Evolutionary conservation across 352 stramenopile species (phyloP).

Genomic region (Pythium aphanidermatum): DNA sequence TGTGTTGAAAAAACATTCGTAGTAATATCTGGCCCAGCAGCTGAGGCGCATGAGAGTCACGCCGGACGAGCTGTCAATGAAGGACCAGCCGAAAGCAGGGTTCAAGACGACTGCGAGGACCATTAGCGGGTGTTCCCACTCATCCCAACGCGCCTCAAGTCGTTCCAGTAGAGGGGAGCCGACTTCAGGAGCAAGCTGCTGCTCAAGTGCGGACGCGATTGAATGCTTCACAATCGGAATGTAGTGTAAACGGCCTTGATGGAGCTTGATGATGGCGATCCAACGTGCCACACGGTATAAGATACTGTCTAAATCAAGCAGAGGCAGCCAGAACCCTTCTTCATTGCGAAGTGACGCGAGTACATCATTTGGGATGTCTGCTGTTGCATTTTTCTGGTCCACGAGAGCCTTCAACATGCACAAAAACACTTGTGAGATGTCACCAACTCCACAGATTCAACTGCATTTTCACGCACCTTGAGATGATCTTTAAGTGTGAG

Average conservation of each 20-base stretch:
- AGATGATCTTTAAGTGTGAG: slow-evolving; percentile 7
- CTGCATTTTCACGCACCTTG: too few relatives aligned
- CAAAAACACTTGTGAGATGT: neutral
- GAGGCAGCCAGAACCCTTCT: slow-evolving; percentile 6
- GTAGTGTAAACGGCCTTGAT: slow-evolving; percentile 13
- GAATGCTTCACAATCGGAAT: slow-evolving; percentile 12
- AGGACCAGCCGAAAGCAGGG: slow-evolving; percentile 15
- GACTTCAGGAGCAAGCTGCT: slow-evolving; percentile 7
- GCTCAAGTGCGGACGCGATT: slow-evolving; percentile 14
- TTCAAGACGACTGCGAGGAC: slow-evolving; percentile 17
- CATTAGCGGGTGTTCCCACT: slow-evolving; percentile 21
- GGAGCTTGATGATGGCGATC: slow-evolving; percentile 14
- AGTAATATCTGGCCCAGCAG: slow-evolving; percentile 24
- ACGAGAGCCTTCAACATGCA: slow-evolving; percentile 3
- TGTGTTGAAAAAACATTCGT: slow-evolving; percentile 15
- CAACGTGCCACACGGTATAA: slow-evolving; percentile 9
- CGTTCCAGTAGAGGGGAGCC: slow-evolving; percentile 10
- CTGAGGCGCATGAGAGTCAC: slow-evolving; percentile 18
- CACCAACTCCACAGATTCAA: too few relatives aligned
- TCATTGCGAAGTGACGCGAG: neutral
- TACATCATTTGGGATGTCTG: neutral
- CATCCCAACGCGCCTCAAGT: slow-evolving; percentile 15
- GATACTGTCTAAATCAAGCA: slow-evolving; percentile 15
- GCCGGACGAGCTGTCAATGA: slow-evolving; percentile 13
- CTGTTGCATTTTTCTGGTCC: neutral